These are phyloP conservation scores for Globisporangium nagaii DNA, from an alignment of 352 stramenopile genomes.

Conservation along the genomic window DNA sequence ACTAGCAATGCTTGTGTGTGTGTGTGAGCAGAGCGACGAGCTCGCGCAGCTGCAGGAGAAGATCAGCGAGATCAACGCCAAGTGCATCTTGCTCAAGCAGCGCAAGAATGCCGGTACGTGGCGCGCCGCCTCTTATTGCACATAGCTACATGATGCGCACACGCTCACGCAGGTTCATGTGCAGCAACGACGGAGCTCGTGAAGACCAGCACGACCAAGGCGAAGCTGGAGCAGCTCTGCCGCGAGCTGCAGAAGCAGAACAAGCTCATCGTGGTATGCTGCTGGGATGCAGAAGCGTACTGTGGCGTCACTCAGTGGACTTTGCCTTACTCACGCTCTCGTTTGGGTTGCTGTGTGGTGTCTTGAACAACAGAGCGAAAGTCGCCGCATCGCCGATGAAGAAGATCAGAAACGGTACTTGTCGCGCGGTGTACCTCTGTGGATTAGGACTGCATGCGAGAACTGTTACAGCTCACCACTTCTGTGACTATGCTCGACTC, in stretches of 20 bases:
- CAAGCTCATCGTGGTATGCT: constrained; percentile 75
- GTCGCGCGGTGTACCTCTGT: too few relatives aligned
- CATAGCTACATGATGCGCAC: too few relatives aligned
- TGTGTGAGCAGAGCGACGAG: constrained; percentile 40
- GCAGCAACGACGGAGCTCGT: constrained; percentile 53
- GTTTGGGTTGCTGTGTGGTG: too few relatives aligned
- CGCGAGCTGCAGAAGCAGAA: constrained; percentile 86
- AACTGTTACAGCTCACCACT: too few relatives aligned
- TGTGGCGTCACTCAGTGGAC: too few relatives aligned
- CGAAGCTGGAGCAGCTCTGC: constrained; percentile 81
- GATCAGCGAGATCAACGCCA: constrained; percentile 74
- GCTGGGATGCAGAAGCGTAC: too few relatives aligned
- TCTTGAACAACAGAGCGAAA: constrained; percentile 46
- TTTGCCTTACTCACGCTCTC: too few relatives aligned
- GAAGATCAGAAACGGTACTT: constrained; percentile 79
- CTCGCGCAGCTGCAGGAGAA: constrained; percentile 72
- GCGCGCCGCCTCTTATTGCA: too few relatives aligned
- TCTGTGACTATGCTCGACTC: neutral
- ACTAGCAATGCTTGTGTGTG: neutral
- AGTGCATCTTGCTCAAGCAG: constrained; percentile 73
- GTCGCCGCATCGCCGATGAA: constrained; percentile 76
- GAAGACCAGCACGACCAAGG: constrained; percentile 61
- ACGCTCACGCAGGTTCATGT: too few relatives aligned
- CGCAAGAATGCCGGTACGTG: constrained; percentile 53
- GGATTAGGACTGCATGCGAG: too few relatives aligned